phyloP scores from a whole-genome alignment of 371 early-diverging fungal genomes.

The Sporodiniella umbellata region DNA sequence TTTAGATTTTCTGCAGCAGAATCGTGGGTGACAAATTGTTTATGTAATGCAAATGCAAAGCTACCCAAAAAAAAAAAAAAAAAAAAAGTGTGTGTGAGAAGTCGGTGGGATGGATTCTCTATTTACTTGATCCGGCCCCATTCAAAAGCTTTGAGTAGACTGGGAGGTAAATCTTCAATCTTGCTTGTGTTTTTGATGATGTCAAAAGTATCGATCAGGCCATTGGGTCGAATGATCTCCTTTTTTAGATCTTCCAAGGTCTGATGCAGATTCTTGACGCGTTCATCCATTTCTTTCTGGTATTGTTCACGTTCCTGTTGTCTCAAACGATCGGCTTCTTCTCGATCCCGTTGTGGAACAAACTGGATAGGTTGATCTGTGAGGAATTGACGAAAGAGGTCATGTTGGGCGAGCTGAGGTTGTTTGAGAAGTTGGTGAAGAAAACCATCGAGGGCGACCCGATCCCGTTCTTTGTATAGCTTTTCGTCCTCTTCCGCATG shows the following conservation, averaged over 20 bases:
- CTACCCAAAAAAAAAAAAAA: no score
- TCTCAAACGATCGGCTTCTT: conserved; percentile 36
- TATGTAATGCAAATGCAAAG: conserved; percentile 62
- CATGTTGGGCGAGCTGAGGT: conserved; percentile 19
- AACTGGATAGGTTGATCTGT: conserved; percentile 39
- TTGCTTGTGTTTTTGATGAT: conserved; percentile 39
- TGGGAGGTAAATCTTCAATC: conserved; percentile 44
- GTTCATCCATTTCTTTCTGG: conserved; percentile 44
- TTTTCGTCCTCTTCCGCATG: not conserved
- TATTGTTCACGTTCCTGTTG: conserved; percentile 41
- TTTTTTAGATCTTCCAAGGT: conserved; percentile 50
- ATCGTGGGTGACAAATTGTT: conserved; percentile 56
- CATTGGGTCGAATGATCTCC: conserved; percentile 52
- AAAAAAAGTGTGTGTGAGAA: not conserved
- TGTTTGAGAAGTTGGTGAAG: conserved; percentile 36
- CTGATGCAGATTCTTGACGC: conserved; percentile 49
- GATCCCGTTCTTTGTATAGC: conserved; percentile 51
- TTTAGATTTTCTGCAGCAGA: conserved; percentile 51
- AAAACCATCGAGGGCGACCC: conserved; percentile 46
- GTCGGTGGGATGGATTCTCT: not conserved
- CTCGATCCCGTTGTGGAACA: conserved; percentile 30
- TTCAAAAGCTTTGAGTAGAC: conserved; percentile 55
- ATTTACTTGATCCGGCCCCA: conserved; percentile 58
- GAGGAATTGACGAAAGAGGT: conserved; percentile 43
- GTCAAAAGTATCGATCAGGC: conserved; percentile 36